A percentile compares a stretch with the other conserved stretches of the same genome.
These are phyloP conservation scores for Endocladia muricata DNA, from an alignment of 31 red algal genomes.

Conservation along the genomic window DNA sequence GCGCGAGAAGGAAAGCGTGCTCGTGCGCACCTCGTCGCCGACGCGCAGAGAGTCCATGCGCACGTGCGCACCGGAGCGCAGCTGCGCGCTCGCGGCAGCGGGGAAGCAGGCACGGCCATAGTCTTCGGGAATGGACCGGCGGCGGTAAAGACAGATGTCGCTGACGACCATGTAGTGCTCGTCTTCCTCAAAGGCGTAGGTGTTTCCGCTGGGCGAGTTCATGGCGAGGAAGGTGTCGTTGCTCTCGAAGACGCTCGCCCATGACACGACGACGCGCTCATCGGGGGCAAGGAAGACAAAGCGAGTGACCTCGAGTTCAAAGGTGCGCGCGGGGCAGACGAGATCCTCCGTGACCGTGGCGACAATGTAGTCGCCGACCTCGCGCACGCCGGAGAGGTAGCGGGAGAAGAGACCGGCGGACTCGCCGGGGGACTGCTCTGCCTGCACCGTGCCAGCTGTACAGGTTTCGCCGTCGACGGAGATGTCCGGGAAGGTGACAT, in stretches of 20 bases:
- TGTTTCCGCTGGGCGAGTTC: background rate
- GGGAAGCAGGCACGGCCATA: background rate
- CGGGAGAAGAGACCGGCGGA: constrained; percentile 1
- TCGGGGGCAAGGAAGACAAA: background rate
- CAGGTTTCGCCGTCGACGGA: background rate
- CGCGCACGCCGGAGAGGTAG: background rate
- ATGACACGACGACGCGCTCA: background rate
- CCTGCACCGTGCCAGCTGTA: background rate
- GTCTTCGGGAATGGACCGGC: background rate
- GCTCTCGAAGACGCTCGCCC: background rate
- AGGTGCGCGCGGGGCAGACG: background rate
- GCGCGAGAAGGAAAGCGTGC: background rate
- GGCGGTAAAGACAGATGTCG: background rate
- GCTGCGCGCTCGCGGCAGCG: too few relatives aligned
- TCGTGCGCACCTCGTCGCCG: background rate
- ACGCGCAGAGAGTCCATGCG: too few relatives aligned
- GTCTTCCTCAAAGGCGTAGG: background rate
- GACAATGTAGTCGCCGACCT: constrained; percentile 1
- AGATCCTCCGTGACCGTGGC: background rate
- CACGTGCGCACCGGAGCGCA: too few relatives aligned
- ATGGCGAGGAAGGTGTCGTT: background rate
- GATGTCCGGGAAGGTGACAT: background rate
- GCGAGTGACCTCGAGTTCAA: background rate
- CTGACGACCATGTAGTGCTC: background rate
- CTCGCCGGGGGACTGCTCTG: background rate